Base-by-base conservation (phyloP, 108 stramenopile genomes). In the Skeletonema menzelii region DNA sequence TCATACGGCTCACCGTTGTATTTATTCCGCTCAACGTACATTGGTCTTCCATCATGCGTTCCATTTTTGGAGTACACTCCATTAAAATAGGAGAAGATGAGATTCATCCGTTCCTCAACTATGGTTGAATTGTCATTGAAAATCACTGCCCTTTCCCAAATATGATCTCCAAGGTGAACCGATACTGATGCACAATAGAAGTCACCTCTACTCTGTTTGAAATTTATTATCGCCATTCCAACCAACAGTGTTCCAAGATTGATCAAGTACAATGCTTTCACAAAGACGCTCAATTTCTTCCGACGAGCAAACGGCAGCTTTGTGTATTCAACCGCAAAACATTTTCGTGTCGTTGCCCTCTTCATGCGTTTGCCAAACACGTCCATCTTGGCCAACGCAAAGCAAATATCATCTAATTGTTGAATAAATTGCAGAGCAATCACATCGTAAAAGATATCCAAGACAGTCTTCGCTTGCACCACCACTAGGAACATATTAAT, bases 21-120 rank as follows among this genome's bases (percentile, higher is more conserved):
- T 53, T 73, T 79, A 53, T 61, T 79, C 61, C 64, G 71, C 61
- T 79, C 71, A 4, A 35, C 42, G 42, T 79, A 79, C 0, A 79
- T 56, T 13, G 66, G 46, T 24, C 72, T 27, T 2, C 62, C 49
- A 31, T 49, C 37, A 8, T 37, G 26, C 1, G 71, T 37, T 37
- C 78, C 71, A 58, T 72, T 79, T 22, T 19, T 22, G 14, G 17
- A 28, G 38, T 79, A 79, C 17, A 63, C 67, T 24, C 78, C 78
- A 55, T 73, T 79, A 62, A 79, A 79, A 63, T 72, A 79, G 1
- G 71, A 68, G 40, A 65, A 79, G 14, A 76, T 63, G 26, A 76
- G 58, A 61, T 44, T 20, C 34, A 53, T 37, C 34, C 12, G 2
- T 15, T 30, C 60, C 31, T 28, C 8, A 4, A 1, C 8, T 15